Evolutionary conservation across 768 basidiomycete species (phyloP).

Genomic region (Russula olivacea): DNA sequence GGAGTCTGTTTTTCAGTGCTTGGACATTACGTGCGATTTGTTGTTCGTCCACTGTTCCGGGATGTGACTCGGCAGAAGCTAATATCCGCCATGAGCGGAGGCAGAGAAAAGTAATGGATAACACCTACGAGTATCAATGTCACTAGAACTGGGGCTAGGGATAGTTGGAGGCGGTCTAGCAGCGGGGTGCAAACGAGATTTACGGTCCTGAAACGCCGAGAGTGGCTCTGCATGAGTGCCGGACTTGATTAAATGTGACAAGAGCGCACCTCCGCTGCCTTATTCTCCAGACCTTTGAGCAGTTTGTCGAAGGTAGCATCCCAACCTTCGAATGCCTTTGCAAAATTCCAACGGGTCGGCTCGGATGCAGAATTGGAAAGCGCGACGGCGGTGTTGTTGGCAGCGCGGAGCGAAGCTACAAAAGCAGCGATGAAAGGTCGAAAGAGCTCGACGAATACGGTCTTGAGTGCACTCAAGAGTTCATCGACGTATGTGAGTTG

Average conservation of each 20-base stretch:
- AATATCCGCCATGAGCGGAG: constrained; percentile 7
- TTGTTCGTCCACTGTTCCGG: constrained; percentile 67
- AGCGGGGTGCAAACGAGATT: constrained; percentile 48
- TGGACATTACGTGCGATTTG: constrained; percentile 91
- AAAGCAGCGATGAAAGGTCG: constrained; percentile 79
- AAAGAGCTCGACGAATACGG: constrained; percentile 82
- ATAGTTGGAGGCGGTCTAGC: constrained; percentile 36
- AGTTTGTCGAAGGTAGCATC: constrained; percentile 74
- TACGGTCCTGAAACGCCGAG: constrained; percentile 52
- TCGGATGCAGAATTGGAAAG: constrained; percentile 34
- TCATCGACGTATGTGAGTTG: constrained; percentile 93
- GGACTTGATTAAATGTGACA: background rate
- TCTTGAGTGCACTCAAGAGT: constrained; percentile 71
- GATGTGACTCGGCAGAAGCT: constrained; percentile 47
- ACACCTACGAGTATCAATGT: constrained; percentile 51
- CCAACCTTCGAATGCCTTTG: constrained; percentile 70
- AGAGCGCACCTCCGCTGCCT: constrained; percentile 54
- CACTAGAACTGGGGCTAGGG: constrained; percentile 49
- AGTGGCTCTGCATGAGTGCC: background rate
- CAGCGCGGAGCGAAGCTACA: constrained; percentile 72
- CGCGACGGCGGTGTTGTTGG: constrained; percentile 40
- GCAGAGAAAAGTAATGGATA: background rate
- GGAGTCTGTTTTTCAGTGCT: constrained; percentile 78
- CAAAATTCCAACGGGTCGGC: constrained; percentile 57
- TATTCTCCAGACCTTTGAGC: constrained; percentile 66